Conservation (phyloP, 352 stramenopile species). For the Lagenidium giganteum region DNA sequence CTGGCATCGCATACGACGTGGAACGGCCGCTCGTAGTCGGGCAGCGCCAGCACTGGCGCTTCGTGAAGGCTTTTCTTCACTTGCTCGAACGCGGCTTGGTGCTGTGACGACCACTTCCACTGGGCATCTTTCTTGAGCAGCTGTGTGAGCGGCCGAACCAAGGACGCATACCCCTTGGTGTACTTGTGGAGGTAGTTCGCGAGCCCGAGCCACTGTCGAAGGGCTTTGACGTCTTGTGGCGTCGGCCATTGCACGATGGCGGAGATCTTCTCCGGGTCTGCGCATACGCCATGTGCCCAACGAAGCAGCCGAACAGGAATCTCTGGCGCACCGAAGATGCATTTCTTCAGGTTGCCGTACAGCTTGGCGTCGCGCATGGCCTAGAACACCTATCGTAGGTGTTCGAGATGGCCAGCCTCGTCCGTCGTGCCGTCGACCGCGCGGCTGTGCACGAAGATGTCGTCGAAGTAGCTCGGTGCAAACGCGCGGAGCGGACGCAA, state of each 20-base stretch:
- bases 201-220: conserved; percentile 9
- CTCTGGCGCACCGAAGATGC: conserved; percentile 11
- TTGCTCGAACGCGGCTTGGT: conserved; percentile 5
- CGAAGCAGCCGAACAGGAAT: too few species aligned
- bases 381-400: conserved; percentile 19
- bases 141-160: conserved; percentile 5
- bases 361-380: conserved; percentile 12
- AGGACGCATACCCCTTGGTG: conserved; percentile 9
- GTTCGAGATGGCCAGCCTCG: conserved; percentile 10
- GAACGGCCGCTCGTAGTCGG: conserved; percentile 2
- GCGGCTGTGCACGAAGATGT: conserved; percentile 18
- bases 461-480: conserved; percentile 27
- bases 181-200: conserved; percentile 7
- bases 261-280: conserved; percentile 12
- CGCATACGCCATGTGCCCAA: conserved; percentile 3
- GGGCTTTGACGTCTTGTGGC: background rate
- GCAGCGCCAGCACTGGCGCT: conserved; percentile 8
- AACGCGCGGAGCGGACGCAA: conserved; percentile 14
- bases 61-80: conserved; percentile 11
- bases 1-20: conserved; percentile 9
- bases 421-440: background rate
- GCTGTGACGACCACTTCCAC: conserved; percentile 2
- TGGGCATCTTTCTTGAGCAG: conserved; percentile 12
- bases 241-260: conserved; percentile 5
- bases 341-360: conserved; percentile 21